These are phyloP conservation scores for Monotropa hypopitys DNA, from an alignment of 179 eudicot genomes.

Conservation along the genomic window DNA sequence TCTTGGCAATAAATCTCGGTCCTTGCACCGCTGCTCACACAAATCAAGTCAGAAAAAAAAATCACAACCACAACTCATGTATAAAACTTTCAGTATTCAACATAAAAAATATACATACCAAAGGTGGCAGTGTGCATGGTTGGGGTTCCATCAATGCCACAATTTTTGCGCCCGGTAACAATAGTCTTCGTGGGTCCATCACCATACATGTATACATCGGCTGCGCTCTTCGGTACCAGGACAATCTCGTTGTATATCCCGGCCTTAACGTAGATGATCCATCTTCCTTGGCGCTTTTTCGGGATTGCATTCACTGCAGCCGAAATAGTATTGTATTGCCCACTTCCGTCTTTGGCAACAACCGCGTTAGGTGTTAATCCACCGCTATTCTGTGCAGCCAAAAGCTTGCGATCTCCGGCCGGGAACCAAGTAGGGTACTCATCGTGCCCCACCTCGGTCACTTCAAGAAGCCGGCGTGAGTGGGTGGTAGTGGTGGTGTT, in stretches of 20 bases:
- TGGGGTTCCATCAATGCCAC: conserved; percentile 1
- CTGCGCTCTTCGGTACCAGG: conserved; percentile 10
- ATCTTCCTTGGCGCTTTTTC: conserved; percentile 20
- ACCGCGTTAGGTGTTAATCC: conserved; percentile 23
- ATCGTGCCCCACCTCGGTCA: conserved; percentile 8
- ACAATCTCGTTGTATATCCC: conserved; percentile 38
- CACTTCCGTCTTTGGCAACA: conserved; percentile 35
- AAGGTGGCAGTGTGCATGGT: conserved; percentile 34
- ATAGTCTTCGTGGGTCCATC: conserved; percentile 40
- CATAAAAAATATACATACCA: conserved; percentile 3
- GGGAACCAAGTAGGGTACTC: conserved; percentile 28
- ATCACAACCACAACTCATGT: background rate
- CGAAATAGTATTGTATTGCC: conserved; percentile 28
- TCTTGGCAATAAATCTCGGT: conserved; percentile 25
- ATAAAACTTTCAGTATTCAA: too few species aligned
- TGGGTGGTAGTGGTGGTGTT: background rate
- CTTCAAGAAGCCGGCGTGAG: conserved; percentile 9
- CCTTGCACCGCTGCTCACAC: conserved; percentile 25
- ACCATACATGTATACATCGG: conserved; percentile 37
- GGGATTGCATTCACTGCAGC: conserved; percentile 30
- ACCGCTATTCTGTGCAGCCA: conserved; percentile 7
- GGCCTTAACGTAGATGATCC: conserved; percentile 32
- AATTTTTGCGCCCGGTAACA: conserved; percentile 18
- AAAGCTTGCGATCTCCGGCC: conserved; percentile 16
- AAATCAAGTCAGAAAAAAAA: background rate